Evolutionary conservation across 176 grass and related monocot species (phyloP).

Genomic region (Elaeis guineensis): DNA sequence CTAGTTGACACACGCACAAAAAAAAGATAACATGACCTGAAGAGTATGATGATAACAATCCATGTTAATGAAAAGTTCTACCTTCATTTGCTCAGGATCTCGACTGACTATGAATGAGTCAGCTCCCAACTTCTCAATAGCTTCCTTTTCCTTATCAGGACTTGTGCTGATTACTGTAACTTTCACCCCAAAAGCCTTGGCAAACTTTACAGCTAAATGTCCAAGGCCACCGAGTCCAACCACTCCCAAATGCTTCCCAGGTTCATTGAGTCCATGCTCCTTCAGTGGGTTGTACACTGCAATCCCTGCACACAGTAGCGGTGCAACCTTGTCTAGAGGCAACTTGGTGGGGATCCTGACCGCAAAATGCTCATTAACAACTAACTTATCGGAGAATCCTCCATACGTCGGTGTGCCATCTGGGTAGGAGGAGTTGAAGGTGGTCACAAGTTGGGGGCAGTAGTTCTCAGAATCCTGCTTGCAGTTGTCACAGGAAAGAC

Average conservation of each 20-base stretch:
- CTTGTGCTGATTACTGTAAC: conserved; percentile 50
- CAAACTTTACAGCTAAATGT: conserved; percentile 44
- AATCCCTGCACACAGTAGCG: conserved; percentile 42
- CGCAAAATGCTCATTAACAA: conserved; percentile 31
- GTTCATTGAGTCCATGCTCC: conserved; percentile 27
- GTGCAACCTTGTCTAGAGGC: conserved; percentile 24
- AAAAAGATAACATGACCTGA: background rate
- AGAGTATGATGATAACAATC: background rate
- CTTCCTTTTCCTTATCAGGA: conserved; percentile 30
- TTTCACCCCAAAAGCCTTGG: conserved; percentile 35
- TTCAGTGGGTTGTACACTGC: conserved; percentile 41
- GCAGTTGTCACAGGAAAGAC: conserved; percentile 31
- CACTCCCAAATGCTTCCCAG: conserved; percentile 40
- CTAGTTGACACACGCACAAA: background rate
- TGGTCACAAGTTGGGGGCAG: conserved; percentile 16
- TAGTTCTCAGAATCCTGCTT: conserved; percentile 24
- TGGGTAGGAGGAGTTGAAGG: conserved; percentile 33
- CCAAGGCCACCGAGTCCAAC: conserved; percentile 43
- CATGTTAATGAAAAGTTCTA: background rate
- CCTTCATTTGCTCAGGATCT: conserved; percentile 21
- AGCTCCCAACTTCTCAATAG: conserved; percentile 28
- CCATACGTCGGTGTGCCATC: conserved; percentile 32
- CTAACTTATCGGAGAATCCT: conserved; percentile 24
- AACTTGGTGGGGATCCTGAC: conserved; percentile 29
- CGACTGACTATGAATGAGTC: conserved; percentile 28